phyloP scores from a whole-genome alignment of 2,329 filamentous ascomycete species.

The Plenodomus tracheiphilus region DNA sequence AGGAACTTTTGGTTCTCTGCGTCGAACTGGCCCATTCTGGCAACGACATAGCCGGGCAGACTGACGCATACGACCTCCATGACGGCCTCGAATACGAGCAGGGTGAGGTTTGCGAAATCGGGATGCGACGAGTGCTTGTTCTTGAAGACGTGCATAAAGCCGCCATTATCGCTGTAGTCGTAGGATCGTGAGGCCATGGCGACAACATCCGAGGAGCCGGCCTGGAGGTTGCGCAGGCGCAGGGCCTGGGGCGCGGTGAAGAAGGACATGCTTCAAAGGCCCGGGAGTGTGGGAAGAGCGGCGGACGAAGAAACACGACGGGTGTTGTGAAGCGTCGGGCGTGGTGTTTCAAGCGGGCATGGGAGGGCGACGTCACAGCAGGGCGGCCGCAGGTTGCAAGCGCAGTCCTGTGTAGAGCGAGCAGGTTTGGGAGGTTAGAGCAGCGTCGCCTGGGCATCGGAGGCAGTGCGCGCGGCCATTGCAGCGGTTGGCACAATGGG shows the following conservation, averaged over 20 bases:
- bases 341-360: slow-evolving; percentile 21
- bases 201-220: slow-evolving; percentile 28
- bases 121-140: slow-evolving; percentile 58
- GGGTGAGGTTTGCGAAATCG: slow-evolving; percentile 67
- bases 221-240: slow-evolving; percentile 39
- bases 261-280: slow-evolving; percentile 32
- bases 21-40: slow-evolving; percentile 88
- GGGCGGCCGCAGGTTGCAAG: slow-evolving; percentile 12
- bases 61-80: slow-evolving; percentile 95
- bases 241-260: slow-evolving; percentile 38
- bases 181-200: slow-evolving; percentile 41
- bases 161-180: slow-evolving; percentile 33
- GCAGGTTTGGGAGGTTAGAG: not conserved
- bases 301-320: slow-evolving; percentile 12
- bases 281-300: slow-evolving; percentile 12
- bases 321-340: slow-evolving; percentile 24
- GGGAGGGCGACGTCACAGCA: slow-evolving; percentile 19
- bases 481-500: slow-evolving; percentile 1
- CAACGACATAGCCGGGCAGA: slow-evolving; percentile 90
- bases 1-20: slow-evolving; percentile 95
- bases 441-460: slow-evolving; percentile 2
- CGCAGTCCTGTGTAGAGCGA: slow-evolving; percentile 3
- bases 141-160: slow-evolving; percentile 36
- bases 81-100: slow-evolving; percentile 92
- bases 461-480: slow-evolving; percentile 8